Evolutionary conservation across 257 asterid species (phyloP).

Genomic region (Anisodus tanguticus): DNA sequence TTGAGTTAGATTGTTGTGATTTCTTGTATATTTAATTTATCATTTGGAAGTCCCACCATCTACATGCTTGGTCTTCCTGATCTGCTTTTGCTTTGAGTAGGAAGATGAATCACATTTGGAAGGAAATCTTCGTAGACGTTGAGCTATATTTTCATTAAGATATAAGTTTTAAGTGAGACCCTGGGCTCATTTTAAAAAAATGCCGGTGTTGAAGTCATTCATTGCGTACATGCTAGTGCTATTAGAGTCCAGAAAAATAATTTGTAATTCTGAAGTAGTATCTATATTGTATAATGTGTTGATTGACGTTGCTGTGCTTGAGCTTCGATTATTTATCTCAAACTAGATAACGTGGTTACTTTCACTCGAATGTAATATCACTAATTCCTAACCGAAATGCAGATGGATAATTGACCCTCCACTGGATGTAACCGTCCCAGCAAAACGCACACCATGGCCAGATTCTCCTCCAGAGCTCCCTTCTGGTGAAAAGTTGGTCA

Average conservation of each 20-base stretch:
- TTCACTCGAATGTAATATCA: background rate
- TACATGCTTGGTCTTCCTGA: background rate
- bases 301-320: background rate
- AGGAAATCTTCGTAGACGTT: background rate
- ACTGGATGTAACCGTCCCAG: constrained; percentile 80
- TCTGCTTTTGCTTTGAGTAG: background rate
- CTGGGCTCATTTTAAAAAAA: background rate
- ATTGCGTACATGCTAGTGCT: background rate
- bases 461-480: constrained; percentile 92
- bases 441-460: constrained; percentile 98
- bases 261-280: background rate
- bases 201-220: background rate
- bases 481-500: constrained; percentile 49
- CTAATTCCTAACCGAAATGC: constrained; percentile 24
- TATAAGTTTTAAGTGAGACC: background rate
- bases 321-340: background rate
- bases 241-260: background rate
- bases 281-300: background rate
- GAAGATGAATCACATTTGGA: background rate
- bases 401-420: constrained; percentile 97
- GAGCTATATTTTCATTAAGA: background rate
- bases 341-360: background rate
- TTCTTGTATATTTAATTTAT: too few relatives aligned
- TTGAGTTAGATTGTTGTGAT: background rate
- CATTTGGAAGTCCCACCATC: background rate